Base-by-base conservation (phyloP, 345 rosid species). In the Erucastrum elatum region DNA sequence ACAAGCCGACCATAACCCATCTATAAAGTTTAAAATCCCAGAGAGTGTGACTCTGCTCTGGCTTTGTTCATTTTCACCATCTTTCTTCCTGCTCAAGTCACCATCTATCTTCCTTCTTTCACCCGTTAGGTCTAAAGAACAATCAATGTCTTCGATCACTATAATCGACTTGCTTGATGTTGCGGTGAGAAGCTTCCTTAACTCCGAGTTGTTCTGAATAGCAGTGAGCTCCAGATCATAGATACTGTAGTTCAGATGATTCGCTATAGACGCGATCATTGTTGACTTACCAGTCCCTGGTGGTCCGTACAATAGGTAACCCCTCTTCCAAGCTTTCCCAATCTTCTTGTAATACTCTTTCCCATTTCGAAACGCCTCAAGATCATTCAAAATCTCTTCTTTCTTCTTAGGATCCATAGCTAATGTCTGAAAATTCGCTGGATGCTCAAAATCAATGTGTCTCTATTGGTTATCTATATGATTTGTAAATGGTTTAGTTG, bases 1-100 rank as follows among this genome's bases (percentile, higher is more conserved):
- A 16, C 78, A 82, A 29, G 84, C 84, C 49, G 85, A 82, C 78
- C 85, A 84, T 21, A 83, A 15, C 7, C 87, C 85, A 77, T 86
- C 83, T 10, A 82, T 78, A 59, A 80, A 77, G 71, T 84, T 84
- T 41, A 84, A 8, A 4, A 86, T 63, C 12, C 84, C 87, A 0
- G 87, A 82, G 21, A 82, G 78, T 13, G 88, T 84, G 56, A 82
- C 84, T 63, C 9, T 73, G 15, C 74, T 82, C 9, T 8, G 25
- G 12, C 33, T 58, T 29, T 31, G 33, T 25, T 72, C 41, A 34
- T 3, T 49, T 41, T 68, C 76, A 17, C 34, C 69, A 56, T 76
- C 49, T 15, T 30, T n/a, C 17, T 62, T 58, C 25, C n/a, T 3
- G 8, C 34, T 39, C 53, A 75, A 64, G 72, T 65, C 37, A 27